Evolutionary conservation across 805 yeast genomes (phyloP).

Genomic region (Priceomyces medius): DNA sequence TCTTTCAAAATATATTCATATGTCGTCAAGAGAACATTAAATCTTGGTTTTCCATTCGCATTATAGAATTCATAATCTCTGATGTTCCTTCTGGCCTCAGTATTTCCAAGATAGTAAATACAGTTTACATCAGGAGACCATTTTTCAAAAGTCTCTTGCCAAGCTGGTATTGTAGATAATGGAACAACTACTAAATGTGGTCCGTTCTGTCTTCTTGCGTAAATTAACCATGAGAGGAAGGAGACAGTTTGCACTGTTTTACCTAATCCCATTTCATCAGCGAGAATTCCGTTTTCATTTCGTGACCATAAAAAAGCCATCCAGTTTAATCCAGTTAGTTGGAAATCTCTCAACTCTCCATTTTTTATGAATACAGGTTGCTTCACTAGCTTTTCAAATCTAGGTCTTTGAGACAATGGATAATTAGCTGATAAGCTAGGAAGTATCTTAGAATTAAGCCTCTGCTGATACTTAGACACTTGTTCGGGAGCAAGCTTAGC

Average conservation of each 20-base stretch:
- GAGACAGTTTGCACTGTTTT: conserved; percentile 97
- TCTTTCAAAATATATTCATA: conserved; percentile 96
- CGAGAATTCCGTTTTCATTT: conserved; percentile 94
- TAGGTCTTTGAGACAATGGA: conserved; percentile 69
- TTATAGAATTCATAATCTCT: conserved; percentile 81
- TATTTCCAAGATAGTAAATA: conserved; percentile 89
- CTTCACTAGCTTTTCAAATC: conserved; percentile 77
- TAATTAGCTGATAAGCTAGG: conserved; percentile 81
- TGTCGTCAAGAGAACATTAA: conserved; percentile 89
- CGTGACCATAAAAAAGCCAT: conserved; percentile 99
- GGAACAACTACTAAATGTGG: conserved; percentile 98
- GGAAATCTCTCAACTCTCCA: conserved; percentile 95
- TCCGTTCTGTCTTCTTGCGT: conserved; percentile 94
- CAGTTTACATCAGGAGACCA: conserved; percentile 98
- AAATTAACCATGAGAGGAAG: conserved; percentile 90
- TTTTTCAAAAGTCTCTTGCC: conserved; percentile 98
- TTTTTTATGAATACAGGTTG: conserved; percentile 90
- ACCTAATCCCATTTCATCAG: conserved; percentile 99
- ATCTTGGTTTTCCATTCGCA: conserved; percentile 71
- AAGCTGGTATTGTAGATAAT: conserved; percentile 91
- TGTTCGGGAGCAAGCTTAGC: conserved; percentile 81
- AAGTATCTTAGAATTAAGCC: conserved; percentile 78
- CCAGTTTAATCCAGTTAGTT: conserved; percentile 97
- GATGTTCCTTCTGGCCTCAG: conserved; percentile 76
- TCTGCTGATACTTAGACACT: conserved; percentile 77